phyloP scores from a whole-genome alignment of 179 eudicot genomes.

The Pouteria campechiana region DNA sequence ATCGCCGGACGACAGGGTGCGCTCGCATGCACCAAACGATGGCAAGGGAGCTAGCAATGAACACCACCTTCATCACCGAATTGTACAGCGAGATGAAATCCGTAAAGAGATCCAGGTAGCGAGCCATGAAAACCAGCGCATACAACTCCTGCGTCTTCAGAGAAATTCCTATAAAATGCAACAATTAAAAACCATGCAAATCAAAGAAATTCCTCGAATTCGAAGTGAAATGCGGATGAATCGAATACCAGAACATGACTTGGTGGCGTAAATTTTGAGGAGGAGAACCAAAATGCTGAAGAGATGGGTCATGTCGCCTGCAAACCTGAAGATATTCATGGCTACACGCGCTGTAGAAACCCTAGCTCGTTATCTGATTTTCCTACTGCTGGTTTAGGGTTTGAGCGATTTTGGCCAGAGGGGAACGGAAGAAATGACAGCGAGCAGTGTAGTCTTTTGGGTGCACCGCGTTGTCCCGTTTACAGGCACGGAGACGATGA shows the following conservation, averaged over 20 bases:
- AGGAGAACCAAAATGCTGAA: slow-evolving; percentile 62
- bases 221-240: not conserved
- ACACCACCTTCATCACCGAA: slow-evolving; percentile 70
- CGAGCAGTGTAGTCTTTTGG: too few relatives aligned
- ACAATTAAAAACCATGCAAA: slow-evolving; percentile 1
- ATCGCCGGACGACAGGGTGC: slow-evolving; percentile 50
- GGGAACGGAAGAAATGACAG: too few relatives aligned
- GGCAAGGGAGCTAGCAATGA: slow-evolving; percentile 59
- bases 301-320: slow-evolving; percentile 73
- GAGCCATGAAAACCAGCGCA: slow-evolving; percentile 67
- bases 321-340: slow-evolving; percentile 72
- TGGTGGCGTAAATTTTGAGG: slow-evolving; percentile 76
- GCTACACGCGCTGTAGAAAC: too few relatives aligned
- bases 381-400: too few relatives aligned
- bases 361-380: too few relatives aligned
- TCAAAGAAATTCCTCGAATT: slow-evolving; percentile 3
- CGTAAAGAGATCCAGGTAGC: slow-evolving; percentile 79
- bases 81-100: slow-evolving; percentile 73
- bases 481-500: too few relatives aligned
- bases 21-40: slow-evolving; percentile 78
- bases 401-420: too few relatives aligned
- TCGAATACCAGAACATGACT: slow-evolving; percentile 57
- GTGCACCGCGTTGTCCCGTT: too few relatives aligned
- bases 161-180: slow-evolving; percentile 57
- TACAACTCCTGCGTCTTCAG: slow-evolving; percentile 96